These are phyloP conservation scores for Ogataea dorogensis DNA, from an alignment of 805 yeast genomes.

Conservation along the genomic window DNA sequence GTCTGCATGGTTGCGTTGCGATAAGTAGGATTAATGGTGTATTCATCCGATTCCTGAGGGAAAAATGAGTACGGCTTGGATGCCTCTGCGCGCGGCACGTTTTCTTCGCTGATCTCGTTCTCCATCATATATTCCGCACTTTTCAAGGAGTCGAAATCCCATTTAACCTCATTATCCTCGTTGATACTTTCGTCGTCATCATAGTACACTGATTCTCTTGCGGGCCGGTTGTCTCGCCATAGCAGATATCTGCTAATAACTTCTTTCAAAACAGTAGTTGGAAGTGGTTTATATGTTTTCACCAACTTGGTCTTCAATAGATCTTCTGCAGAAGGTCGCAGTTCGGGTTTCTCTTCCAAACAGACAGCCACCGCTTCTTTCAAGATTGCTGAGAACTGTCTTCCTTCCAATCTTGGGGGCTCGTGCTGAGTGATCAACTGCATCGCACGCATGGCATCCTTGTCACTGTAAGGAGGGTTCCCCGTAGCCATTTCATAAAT, in stretches of 20 bases:
- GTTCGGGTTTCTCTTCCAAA: constrained; percentile 89
- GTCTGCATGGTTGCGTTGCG: constrained; percentile 20
- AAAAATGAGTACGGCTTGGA: not conserved
- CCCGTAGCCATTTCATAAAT: constrained; percentile 94
- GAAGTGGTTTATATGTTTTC: constrained; percentile 54
- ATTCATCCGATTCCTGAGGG: constrained; percentile 15
- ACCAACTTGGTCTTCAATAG: constrained; percentile 73
- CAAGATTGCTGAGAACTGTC: constrained; percentile 68
- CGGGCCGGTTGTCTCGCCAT: constrained; percentile 68
- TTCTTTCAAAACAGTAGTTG: constrained; percentile 66
- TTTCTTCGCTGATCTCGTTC: constrained; percentile 52
- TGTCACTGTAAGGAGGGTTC: constrained; percentile 94
- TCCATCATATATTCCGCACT: constrained; percentile 71
- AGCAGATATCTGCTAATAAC: constrained; percentile 67
- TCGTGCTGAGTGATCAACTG: constrained; percentile 87
- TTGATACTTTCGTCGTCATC: constrained; percentile 40
- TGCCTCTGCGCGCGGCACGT: constrained; percentile 13
- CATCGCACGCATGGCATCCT: constrained; percentile 93
- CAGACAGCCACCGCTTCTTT: constrained; percentile 91
- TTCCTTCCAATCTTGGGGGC: constrained; percentile 93
- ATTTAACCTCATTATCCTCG: constrained; percentile 52
- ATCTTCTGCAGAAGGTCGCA: constrained; percentile 85
- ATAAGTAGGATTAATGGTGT: constrained; percentile 19
- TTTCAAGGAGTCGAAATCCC: constrained; percentile 88
- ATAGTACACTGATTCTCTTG: constrained; percentile 49